A percentile compares a stretch with the other conserved stretches of the same genome.
phyloP scores from a whole-genome alignment of 805 yeast species.

The Sugiyamaella mastotermitis region DNA sequence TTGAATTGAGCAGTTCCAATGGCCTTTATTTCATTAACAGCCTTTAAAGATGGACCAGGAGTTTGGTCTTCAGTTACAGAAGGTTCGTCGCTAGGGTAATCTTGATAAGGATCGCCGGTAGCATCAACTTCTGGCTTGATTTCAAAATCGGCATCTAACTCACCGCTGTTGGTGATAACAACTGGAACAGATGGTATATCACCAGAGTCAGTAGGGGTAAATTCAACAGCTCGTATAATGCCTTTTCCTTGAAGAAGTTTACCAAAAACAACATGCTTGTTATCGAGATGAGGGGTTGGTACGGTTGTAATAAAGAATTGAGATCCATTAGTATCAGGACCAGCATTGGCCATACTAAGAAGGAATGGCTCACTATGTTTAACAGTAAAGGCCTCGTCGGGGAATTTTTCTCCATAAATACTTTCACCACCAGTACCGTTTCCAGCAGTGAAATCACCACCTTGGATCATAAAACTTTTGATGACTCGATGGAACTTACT shows the following conservation, averaged over 20 bases:
- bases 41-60: conserved; percentile 62
- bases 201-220: conserved; percentile 51
- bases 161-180: conserved; percentile 73
- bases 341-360: conserved; percentile 95
- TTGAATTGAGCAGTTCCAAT: conserved; percentile 76
- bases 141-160: conserved; percentile 37
- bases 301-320: conserved; percentile 93
- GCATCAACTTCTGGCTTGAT: conserved; percentile 46
- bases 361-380: conserved; percentile 81
- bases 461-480: conserved; percentile 31
- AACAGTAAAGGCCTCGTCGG: conserved; percentile 34
- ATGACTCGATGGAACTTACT: conserved; percentile 29
- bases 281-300: conserved; percentile 89
- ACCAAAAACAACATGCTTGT: conserved; percentile 96
- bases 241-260: conserved; percentile 78
- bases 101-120: conserved; percentile 81
- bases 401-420: conserved; percentile 26
- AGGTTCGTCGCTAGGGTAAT: conserved; percentile 66
- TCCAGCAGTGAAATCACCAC: conserved; percentile 31
- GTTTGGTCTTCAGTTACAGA: conserved; percentile 48
- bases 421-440: conserved; percentile 49
- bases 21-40: conserved; percentile 59
- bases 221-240: conserved; percentile 71
- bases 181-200: conserved; percentile 74
- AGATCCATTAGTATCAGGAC: conserved; percentile 92